Conservation (phyloP, 768 basidiomycete species). For the Dentipellis sp. region DNA sequence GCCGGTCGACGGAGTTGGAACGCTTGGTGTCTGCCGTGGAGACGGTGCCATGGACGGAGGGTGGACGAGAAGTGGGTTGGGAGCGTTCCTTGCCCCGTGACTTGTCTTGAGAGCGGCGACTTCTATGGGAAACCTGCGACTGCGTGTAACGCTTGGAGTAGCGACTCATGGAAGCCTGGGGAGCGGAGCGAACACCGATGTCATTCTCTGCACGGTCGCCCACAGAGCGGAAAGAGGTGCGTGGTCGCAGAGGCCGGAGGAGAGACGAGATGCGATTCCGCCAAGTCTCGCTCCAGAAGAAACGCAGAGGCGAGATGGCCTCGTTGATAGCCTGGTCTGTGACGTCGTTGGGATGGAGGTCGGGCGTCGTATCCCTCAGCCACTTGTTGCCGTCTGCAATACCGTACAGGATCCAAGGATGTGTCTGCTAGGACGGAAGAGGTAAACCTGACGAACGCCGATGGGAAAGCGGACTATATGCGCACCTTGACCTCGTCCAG, state of each 20-base stretch:
- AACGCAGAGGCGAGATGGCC: conserved; percentile 59
- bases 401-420: conserved; percentile 62
- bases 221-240: conserved; percentile 21
- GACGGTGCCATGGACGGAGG: background rate
- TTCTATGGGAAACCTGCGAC: background rate
- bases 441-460: background rate
- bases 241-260: conserved; percentile 33
- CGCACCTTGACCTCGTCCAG: conserved; percentile 77
- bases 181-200: conserved; percentile 12
- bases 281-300: conserved; percentile 46
- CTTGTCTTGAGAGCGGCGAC: background rate
- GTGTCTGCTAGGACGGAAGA: conserved; percentile 10
- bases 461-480: background rate
- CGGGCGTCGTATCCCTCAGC: conserved; percentile 54
- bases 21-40: background rate
- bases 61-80: background rate
- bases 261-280: conserved; percentile 39
- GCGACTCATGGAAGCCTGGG: conserved; percentile 4
- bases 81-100: background rate
- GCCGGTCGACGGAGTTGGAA: conserved; percentile 9
- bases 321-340: conserved; percentile 70
- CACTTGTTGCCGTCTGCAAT: conserved; percentile 58
- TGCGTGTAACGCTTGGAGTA: background rate
- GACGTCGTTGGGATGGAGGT: conserved; percentile 32
- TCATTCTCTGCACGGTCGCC: conserved; percentile 13